phyloP scores from a whole-genome alignment of 192 early-diverging fungal species.

The Coemansia reversa region DNA sequence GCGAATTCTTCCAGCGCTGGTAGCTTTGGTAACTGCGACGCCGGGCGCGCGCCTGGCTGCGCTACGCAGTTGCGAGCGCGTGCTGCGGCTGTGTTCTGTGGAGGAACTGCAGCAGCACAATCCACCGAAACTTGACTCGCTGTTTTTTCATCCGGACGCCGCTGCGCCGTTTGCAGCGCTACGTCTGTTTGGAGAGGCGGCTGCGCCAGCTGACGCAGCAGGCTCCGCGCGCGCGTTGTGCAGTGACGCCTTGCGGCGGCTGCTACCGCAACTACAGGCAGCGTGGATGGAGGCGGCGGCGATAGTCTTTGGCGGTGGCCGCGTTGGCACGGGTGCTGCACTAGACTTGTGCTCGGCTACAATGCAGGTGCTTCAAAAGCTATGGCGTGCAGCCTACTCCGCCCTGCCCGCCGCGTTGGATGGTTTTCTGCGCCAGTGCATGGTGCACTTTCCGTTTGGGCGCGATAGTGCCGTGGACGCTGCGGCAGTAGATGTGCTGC shows the following conservation, averaged over 20 bases:
- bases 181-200: constrained; percentile 36
- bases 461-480: constrained; percentile 48
- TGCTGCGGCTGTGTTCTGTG: no score
- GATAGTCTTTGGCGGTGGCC: constrained; percentile 61
- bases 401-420: constrained; percentile 45
- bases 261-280: constrained; percentile 71
- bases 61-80: background rate
- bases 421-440: constrained; percentile 65
- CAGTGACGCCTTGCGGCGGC: constrained; percentile 42
- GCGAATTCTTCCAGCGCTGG: constrained; percentile 50
- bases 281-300: constrained; percentile 79
- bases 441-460: constrained; percentile 78
- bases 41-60: background rate
- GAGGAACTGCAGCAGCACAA: no score
- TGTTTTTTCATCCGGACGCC: constrained; percentile 32
- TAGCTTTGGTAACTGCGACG: constrained; percentile 41
- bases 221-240: constrained; percentile 19
- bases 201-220: constrained; percentile 14
- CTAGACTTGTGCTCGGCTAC: constrained; percentile 64
- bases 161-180: constrained; percentile 30
- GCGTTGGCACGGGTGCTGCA: constrained; percentile 53
- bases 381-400: constrained; percentile 64
- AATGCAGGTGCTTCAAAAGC: constrained; percentile 63
- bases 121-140: background rate
- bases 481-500: constrained; percentile 39